Evolutionary conservation across 2,329 filamentous ascomycete species (phyloP).

Genomic region (Cryoendolithus antarcticus): DNA sequence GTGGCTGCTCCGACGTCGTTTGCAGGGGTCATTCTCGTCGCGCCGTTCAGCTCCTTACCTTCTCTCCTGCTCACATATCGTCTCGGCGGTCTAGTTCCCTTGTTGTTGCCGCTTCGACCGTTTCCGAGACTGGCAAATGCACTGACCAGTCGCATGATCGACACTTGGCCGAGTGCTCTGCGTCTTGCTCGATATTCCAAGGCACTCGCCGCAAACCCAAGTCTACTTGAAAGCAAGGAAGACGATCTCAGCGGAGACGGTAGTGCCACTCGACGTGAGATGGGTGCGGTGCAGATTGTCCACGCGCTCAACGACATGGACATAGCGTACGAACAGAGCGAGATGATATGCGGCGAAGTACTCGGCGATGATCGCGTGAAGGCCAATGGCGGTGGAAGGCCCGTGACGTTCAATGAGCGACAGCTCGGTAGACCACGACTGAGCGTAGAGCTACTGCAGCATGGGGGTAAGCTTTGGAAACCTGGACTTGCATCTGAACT

Average conservation of each 20-base stretch:
- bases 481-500: not conserved
- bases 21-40: constrained; percentile 66
- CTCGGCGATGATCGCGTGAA: constrained; percentile 35
- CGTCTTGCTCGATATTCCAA: constrained; percentile 53
- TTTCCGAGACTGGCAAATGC: constrained; percentile 53
- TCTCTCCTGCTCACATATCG: constrained; percentile 65
- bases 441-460: constrained; percentile 31
- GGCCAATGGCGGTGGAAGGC: constrained; percentile 21
- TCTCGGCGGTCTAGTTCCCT: constrained; percentile 63
- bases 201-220: constrained; percentile 33
- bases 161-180: constrained; percentile 65
- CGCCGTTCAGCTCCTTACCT: constrained; percentile 64
- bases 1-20: constrained; percentile 42
- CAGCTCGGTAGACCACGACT: constrained; percentile 19
- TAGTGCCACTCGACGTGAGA: constrained; percentile 11
- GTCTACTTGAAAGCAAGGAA: constrained; percentile 24
- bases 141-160: constrained; percentile 54
- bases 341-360: constrained; percentile 49
- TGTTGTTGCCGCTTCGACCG: constrained; percentile 60
- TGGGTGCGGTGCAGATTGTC: constrained; percentile 51
- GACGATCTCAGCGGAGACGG: constrained; percentile 27
- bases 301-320: constrained; percentile 73
- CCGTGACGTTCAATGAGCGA: constrained; percentile 12
- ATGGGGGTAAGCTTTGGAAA: constrained; percentile 27
- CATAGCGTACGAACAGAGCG: constrained; percentile 63